A percentile compares a stretch with the other conserved stretches of the same genome.
These are phyloP conservation scores for Neopestalotiopsis rosae DNA, from an alignment of 2,329 filamentous ascomycete species.

Conservation along the genomic window DNA sequence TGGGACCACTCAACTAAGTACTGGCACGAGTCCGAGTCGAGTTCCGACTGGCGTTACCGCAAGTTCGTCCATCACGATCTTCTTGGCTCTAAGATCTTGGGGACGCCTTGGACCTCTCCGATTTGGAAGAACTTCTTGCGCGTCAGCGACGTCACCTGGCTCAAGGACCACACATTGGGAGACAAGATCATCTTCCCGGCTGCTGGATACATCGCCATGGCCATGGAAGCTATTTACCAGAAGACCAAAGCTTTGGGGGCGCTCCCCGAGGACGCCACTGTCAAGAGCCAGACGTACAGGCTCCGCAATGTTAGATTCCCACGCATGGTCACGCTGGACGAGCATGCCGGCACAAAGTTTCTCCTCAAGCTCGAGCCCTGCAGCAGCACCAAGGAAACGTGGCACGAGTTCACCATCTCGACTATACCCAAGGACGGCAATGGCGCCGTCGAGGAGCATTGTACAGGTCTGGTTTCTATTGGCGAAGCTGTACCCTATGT, in stretches of 20 bases:
- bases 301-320: background rate
- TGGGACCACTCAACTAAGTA: too few species aligned
- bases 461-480: background rate
- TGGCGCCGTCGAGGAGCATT: background rate
- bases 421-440: background rate
- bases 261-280: too few species aligned
- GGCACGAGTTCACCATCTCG: background rate
- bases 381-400: background rate
- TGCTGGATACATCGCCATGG: slow-evolving; percentile 16
- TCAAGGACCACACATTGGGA: slow-evolving; percentile 17
- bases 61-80: too few species aligned
- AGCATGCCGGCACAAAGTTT: background rate
- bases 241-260: too few species aligned
- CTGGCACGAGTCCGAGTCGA: too few species aligned
- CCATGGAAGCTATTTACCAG: slow-evolving; percentile 16
- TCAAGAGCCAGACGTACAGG: background rate
- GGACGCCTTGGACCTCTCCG: too few species aligned
- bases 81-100: too few species aligned
- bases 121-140: slow-evolving; percentile 15
- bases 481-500: background rate
- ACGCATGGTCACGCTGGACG: background rate
- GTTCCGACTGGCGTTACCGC: too few species aligned
- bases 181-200: slow-evolving; percentile 14
- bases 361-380: background rate
- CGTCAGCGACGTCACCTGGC: slow-evolving; percentile 18